phyloP scores from a whole-genome alignment of 331 rosid genomes.

The Ulmus americana region DNA sequence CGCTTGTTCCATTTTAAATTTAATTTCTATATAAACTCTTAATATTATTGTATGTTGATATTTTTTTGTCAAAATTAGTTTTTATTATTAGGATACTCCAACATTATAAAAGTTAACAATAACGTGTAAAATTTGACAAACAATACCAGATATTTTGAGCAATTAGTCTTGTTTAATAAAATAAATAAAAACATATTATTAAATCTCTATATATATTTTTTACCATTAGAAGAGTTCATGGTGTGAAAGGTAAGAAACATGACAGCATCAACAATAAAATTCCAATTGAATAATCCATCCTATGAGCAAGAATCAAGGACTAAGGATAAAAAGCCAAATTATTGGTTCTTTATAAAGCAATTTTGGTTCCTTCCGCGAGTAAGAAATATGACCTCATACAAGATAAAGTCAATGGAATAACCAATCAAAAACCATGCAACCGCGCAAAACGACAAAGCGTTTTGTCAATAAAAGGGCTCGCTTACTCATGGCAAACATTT shows the following conservation, averaged over 20 bases:
- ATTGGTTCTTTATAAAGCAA: slow-evolving; percentile 13
- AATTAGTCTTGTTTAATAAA: too few relatives aligned
- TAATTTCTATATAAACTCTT: too few relatives aligned
- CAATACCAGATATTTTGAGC: too few relatives aligned
- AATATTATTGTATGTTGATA: too few relatives aligned
- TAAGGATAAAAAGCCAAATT: slow-evolving; percentile 17
- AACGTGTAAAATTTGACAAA: too few relatives aligned
- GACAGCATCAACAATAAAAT: slow-evolving; percentile 5
- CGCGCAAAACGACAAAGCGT: slow-evolving; percentile 49
- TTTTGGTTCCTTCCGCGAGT: slow-evolving; percentile 23
- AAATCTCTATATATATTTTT: too few relatives aligned
- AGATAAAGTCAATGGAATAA: slow-evolving; percentile 44
- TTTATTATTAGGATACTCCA: too few relatives aligned
- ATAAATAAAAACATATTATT: too few relatives aligned
- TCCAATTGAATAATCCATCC: slow-evolving; percentile 15
- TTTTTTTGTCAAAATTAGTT: too few relatives aligned
- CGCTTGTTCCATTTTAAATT: too few relatives aligned
- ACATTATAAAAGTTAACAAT: too few relatives aligned
- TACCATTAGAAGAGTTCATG: not conserved
- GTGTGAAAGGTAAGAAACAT: slow-evolving; percentile 21
- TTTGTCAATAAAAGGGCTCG: slow-evolving; percentile 50
- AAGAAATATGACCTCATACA: not conserved
- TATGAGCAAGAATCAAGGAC: slow-evolving; percentile 24
- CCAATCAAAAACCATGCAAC: slow-evolving; percentile 53
- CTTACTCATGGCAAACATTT: slow-evolving; percentile 64